A percentile compares a stretch with the other conserved stretches of the same genome.
These are phyloP conservation scores for Rostrohypoxylon terebratum DNA, from an alignment of 495 filamentous ascomycete genomes.

Conservation along the genomic window DNA sequence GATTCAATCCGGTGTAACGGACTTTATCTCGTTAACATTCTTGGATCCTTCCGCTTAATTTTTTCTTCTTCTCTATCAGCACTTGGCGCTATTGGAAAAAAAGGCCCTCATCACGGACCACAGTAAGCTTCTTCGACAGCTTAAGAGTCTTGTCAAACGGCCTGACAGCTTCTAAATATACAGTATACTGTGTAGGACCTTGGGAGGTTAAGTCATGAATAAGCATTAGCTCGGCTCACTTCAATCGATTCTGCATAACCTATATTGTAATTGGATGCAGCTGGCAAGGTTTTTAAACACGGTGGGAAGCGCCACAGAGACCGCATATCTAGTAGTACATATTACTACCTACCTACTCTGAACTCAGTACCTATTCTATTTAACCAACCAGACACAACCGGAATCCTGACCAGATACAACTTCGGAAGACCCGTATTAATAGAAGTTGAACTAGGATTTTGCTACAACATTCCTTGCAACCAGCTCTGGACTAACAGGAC, in stretches of 20 bases:
- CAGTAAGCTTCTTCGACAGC: background rate
- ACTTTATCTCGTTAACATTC: conserved; percentile 9
- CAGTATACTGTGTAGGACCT: too few relatives aligned
- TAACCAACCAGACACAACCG: conserved; percentile 39
- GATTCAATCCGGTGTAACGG: conserved; percentile 25
- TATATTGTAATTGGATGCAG: conserved; percentile 27
- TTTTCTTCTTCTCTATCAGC: conserved; percentile 13
- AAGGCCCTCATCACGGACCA: background rate
- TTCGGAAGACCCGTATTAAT: conserved; percentile 3
- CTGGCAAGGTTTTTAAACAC: conserved; percentile 19
- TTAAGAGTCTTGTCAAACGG: conserved; percentile 13
- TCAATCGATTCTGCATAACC: conserved; percentile 29
- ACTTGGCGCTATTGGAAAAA: background rate
- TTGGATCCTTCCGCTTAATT: background rate
- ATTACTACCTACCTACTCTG: too few relatives aligned
- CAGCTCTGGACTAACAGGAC: conserved; percentile 3
- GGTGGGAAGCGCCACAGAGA: conserved; percentile 9
- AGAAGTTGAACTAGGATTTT: conserved; percentile 36
- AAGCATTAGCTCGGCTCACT: conserved; percentile 26
- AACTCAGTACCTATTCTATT: too few relatives aligned
- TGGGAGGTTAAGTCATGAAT: background rate
- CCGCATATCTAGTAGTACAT: too few relatives aligned
- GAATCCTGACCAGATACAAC: conserved; percentile 11
- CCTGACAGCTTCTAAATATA: background rate
- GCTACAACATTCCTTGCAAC: conserved; percentile 44